Conservation (phyloP, 805 yeast genomes). For the Metschnikowia peoriensis region DNA sequence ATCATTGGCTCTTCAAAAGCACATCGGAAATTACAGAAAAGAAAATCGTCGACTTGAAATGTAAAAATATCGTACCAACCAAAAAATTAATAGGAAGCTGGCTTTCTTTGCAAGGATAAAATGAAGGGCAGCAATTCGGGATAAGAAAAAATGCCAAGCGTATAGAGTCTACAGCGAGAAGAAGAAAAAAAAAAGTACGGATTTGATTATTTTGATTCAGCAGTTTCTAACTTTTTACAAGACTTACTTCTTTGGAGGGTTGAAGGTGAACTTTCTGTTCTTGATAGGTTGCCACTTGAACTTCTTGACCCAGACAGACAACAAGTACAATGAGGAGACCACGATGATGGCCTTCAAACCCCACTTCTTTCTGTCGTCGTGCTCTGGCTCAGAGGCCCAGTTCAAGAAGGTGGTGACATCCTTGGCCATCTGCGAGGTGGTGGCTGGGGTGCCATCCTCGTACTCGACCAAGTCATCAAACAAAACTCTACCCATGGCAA, state of each 20-base stretch:
- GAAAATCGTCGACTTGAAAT: too few relatives aligned
- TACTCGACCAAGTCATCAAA: slow-evolving; percentile 97
- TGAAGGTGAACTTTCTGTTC: slow-evolving; percentile 90
- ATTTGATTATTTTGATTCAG: slow-evolving; percentile 6
- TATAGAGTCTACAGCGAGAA: background rate
- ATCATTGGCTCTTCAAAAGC: too few relatives aligned
- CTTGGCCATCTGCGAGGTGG: slow-evolving; percentile 99
- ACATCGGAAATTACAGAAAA: too few relatives aligned
- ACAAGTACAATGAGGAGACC: slow-evolving; percentile 71
- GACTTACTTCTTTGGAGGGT: slow-evolving; percentile 72
- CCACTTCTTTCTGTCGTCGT: slow-evolving; percentile 94
- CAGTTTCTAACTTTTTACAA: slow-evolving; percentile 12
- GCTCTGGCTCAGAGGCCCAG: slow-evolving; percentile 99
- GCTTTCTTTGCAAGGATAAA: too few relatives aligned
- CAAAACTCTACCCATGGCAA: slow-evolving; percentile 98
- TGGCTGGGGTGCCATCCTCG: slow-evolving; percentile 98
- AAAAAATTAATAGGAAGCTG: too few relatives aligned
- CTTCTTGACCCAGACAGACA: slow-evolving; percentile 90
- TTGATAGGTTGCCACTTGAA: slow-evolving; percentile 97
- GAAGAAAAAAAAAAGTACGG: background rate
- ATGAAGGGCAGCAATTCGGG: too few relatives aligned
- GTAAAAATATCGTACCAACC: too few relatives aligned
- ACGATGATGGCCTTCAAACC: slow-evolving; percentile 91
- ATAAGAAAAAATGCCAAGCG: too few relatives aligned
- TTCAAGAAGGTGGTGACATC: slow-evolving; percentile 93